phyloP scores from a whole-genome alignment of 2,329 filamentous ascomycete species.

The Ophiosphaerella korrae region DNA sequence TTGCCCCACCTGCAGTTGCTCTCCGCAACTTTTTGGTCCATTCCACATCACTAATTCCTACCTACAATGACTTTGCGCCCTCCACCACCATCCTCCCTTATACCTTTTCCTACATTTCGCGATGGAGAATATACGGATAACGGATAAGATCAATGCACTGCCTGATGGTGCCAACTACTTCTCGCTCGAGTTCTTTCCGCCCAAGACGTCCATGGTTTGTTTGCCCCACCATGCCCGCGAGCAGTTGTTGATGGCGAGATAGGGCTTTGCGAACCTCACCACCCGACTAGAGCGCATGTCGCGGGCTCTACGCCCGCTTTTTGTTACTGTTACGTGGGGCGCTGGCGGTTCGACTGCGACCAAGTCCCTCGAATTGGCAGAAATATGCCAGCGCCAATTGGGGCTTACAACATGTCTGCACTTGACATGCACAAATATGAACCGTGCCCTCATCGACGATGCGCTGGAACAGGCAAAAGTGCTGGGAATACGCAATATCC shows the following conservation, averaged over 20 bases:
- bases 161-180: slow-evolving; percentile 83
- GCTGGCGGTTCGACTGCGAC: slow-evolving; percentile 89
- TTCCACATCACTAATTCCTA: no score
- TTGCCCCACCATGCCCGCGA: slow-evolving; percentile 29
- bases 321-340: slow-evolving; percentile 98
- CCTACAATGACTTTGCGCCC: slow-evolving; percentile 23
- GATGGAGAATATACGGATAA: slow-evolving; percentile 67
- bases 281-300: slow-evolving; percentile 95
- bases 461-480: slow-evolving; percentile 89
- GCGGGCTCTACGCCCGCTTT: slow-evolving; percentile 84
- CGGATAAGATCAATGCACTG: slow-evolving; percentile 91
- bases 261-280: slow-evolving; percentile 90
- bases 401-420: slow-evolving; percentile 94
- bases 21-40: slow-evolving; percentile 21
- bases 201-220: slow-evolving; percentile 84
- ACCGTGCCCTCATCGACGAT: slow-evolving; percentile 79
- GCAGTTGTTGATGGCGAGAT: slow-evolving; percentile 12
- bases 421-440: slow-evolving; percentile 98
- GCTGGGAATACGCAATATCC: slow-evolving; percentile 89
- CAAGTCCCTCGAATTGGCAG: slow-evolving; percentile 91
- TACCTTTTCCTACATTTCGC: slow-evolving; percentile 1
- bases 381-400: slow-evolving; percentile 90
- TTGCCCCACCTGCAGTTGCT: slow-evolving; percentile 30
- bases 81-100: slow-evolving; percentile 13
- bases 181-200: slow-evolving; percentile 98